phyloP scores from a whole-genome alignment of 2,329 filamentous ascomycete species.

The Xylaria sp. region DNA sequence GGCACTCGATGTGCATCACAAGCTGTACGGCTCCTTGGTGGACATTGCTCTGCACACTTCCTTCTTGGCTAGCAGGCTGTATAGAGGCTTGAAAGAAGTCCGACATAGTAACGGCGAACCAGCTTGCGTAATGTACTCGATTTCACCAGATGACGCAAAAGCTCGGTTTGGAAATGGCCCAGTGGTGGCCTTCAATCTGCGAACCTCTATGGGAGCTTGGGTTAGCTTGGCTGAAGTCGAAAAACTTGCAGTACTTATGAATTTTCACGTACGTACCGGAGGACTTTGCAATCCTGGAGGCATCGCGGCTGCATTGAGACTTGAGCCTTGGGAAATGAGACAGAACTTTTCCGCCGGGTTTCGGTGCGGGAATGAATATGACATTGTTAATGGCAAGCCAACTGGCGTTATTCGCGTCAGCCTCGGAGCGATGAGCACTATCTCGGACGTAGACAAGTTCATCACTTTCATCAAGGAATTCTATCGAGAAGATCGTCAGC shows the following conservation, averaged over 20 bases:
- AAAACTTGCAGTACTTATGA: slow-evolving; percentile 81
- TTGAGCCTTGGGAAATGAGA: slow-evolving; percentile 84
- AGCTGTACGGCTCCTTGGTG: slow-evolving; percentile 77
- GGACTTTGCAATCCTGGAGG: slow-evolving; percentile 93
- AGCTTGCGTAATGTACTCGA: slow-evolving; percentile 75
- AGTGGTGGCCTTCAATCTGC: slow-evolving; percentile 85
- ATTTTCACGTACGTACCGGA: slow-evolving; percentile 87
- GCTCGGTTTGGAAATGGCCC: slow-evolving; percentile 69
- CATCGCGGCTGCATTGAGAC: slow-evolving; percentile 75
- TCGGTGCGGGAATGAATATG: slow-evolving; percentile 84
- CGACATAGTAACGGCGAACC: slow-evolving; percentile 74
- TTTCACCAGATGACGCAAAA: slow-evolving; percentile 48
- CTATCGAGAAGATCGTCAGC: slow-evolving; percentile 54
- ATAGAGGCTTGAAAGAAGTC: slow-evolving; percentile 67
- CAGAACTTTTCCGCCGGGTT: slow-evolving; percentile 87
- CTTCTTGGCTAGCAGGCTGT: slow-evolving; percentile 70
- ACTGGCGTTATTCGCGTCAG: slow-evolving; percentile 89
- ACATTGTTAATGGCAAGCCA: slow-evolving; percentile 84
- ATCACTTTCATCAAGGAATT: slow-evolving; percentile 78
- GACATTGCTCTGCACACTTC: slow-evolving; percentile 77
- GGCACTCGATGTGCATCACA: slow-evolving; percentile 75
- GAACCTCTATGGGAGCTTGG: slow-evolving; percentile 76
- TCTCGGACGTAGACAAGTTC: slow-evolving; percentile 78
- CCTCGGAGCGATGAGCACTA: slow-evolving; percentile 88
- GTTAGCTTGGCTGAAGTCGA: slow-evolving; percentile 86